phyloP scores from a whole-genome alignment of 106 monocot species.

The Allium cepa region DNA sequence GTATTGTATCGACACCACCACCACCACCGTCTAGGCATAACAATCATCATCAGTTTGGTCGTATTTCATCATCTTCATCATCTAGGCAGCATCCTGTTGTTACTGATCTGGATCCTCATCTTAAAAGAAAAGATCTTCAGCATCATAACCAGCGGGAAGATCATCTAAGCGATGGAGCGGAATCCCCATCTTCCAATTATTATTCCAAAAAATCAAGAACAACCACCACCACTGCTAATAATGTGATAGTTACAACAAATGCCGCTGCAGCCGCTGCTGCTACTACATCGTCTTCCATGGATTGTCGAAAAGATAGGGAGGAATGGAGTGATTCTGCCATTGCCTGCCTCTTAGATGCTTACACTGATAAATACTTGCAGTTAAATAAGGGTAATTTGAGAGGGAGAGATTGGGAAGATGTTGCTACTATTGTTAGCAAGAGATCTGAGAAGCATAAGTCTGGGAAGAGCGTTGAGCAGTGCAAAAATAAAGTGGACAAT shows the following conservation, averaged over 20 bases:
- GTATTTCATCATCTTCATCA: not conserved
- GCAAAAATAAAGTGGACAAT: conserved; percentile 98
- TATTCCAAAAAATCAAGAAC: conserved; percentile 20
- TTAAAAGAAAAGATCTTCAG: conserved; percentile 35
- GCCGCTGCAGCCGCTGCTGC: not conserved
- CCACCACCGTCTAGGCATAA: no score
- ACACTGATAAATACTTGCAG: conserved; percentile 88
- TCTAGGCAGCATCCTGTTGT: not conserved
- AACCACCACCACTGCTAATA: not conserved
- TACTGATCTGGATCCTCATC: conserved; percentile 1
- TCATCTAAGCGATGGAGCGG: conserved; percentile 61
- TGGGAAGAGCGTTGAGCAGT: conserved; percentile 95
- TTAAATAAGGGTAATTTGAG: conserved; percentile 89
- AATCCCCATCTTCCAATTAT: conserved; percentile 49
- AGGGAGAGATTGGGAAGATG: conserved; percentile 98
- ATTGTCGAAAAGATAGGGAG: conserved; percentile 94
- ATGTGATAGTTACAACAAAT: no score
- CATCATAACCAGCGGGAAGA: conserved; percentile 30
- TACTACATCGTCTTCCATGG: conserved; percentile 20
- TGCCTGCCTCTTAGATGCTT: conserved; percentile 75
- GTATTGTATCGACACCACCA: no score
- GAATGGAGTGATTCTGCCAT: conserved; percentile 99
- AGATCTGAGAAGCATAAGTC: conserved; percentile 65
- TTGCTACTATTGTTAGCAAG: conserved; percentile 72
- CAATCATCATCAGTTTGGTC: no score